These are phyloP conservation scores for Solanum ossicruentum DNA, from an alignment of 257 asterid genomes.

Conservation along the genomic window DNA sequence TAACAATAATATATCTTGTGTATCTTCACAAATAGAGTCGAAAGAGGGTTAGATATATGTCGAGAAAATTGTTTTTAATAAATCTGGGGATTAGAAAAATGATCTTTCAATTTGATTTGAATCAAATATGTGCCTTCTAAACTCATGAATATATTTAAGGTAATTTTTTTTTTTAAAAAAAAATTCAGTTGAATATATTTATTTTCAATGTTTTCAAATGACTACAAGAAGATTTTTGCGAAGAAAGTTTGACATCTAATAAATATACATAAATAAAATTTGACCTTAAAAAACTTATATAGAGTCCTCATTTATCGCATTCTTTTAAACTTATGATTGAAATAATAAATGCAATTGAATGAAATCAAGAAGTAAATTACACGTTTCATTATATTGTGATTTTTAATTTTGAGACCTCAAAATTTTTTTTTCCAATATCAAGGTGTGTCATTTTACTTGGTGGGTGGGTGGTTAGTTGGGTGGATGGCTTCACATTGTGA, in stretches of 20 bases:
- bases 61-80: accelerated
- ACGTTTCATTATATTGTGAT: not conserved
- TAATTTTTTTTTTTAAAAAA: not conserved
- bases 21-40: not conserved
- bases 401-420: not conserved
- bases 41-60: no score
- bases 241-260: not conserved
- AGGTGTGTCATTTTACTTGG: not conserved
- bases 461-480: not conserved
- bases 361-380: not conserved
- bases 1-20: not conserved
- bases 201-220: not conserved
- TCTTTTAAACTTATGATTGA: not conserved
- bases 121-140: not conserved
- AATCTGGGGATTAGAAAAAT: not conserved
- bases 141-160: not conserved
- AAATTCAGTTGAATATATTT: not conserved
- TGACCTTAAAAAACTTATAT: not conserved
- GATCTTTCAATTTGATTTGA: no score
- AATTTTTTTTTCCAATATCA: not conserved
- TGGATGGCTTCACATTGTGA: not conserved
- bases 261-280: not conserved
- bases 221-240: accelerated
- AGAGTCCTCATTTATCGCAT: not conserved
- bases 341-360: not conserved